Evolutionary conservation across 306 rosid species (phyloP).

Genomic region (Inga oerstediana): DNA sequence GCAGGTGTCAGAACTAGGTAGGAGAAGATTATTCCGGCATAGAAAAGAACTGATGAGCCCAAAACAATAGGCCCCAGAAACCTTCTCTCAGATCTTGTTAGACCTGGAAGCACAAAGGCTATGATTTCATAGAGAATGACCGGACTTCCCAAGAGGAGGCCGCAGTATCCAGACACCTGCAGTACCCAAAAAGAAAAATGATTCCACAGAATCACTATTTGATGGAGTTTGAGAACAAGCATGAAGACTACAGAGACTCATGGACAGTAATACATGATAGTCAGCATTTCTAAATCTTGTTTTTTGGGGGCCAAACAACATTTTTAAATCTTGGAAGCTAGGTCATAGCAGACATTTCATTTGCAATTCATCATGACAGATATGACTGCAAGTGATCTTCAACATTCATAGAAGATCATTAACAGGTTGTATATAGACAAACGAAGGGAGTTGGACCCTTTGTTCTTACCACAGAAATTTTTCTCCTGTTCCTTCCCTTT

Average conservation of each 20-base stretch:
- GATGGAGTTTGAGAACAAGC: background rate
- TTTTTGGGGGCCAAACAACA: background rate
- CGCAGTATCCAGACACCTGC: constrained; percentile 98
- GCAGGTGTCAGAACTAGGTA: constrained; percentile 86
- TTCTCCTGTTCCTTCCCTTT: constrained; percentile 2
- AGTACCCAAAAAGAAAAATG: constrained; percentile 20
- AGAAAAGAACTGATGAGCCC: constrained; percentile 94
- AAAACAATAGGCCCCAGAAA: constrained; percentile 92
- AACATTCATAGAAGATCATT: background rate
- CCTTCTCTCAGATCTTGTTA: constrained; percentile 78
- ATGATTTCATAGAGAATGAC: constrained; percentile 86
- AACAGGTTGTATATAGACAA: background rate
- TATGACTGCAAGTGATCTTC: background rate
- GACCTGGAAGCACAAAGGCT: constrained; percentile 90
- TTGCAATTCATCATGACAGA: constrained; percentile 4
- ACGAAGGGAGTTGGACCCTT: background rate
- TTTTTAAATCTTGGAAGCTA: background rate
- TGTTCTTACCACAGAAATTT: background rate
- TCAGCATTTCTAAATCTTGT: background rate
- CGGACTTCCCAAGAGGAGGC: constrained; percentile 95
- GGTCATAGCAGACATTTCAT: constrained; percentile 5
- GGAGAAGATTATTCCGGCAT: constrained; percentile 87
- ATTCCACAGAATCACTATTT: background rate
- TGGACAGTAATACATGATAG: constrained; percentile 20
- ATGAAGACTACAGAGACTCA: background rate